Conservation (phyloP, 768 basidiomycete genomes). For the Hirschioporus abietinus region DNA sequence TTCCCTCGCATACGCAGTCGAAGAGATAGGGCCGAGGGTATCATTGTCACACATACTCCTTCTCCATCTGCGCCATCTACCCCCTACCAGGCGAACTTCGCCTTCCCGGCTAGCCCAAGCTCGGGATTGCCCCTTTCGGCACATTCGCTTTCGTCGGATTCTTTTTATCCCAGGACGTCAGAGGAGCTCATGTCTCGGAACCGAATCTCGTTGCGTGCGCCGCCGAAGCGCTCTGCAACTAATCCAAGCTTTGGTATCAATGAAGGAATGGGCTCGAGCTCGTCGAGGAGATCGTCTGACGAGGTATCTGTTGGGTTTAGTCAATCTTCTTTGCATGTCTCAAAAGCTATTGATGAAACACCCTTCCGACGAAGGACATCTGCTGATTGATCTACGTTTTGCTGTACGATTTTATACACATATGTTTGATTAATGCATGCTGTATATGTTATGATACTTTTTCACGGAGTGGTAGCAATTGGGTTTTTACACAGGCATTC, state of each 20-base stretch:
- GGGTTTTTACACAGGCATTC: too few species aligned
- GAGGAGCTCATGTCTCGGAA: not conserved
- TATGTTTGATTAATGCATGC: not conserved
- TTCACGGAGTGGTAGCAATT: too few species aligned
- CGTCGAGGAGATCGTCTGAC: not conserved
- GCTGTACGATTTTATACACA: not conserved
- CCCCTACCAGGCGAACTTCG: not conserved
- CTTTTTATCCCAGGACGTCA: not conserved
- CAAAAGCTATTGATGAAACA: not conserved
- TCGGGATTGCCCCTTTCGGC: not conserved
- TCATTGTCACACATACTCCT: conserved; percentile 63
- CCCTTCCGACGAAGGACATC: not conserved
- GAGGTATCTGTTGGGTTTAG: not conserved
- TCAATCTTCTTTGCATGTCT: not conserved
- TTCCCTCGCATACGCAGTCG: conserved; percentile 35
- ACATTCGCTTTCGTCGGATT: not conserved
- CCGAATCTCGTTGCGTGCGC: not conserved
- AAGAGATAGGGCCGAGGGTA: conserved; percentile 54
- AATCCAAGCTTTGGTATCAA: not conserved
- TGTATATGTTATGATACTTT: too few species aligned
- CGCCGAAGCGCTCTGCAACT: not conserved
- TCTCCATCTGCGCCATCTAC: conserved; percentile 14
- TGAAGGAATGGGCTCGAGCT: not conserved
- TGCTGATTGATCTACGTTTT: not conserved
- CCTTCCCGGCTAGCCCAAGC: not conserved